Conservation (phyloP, 208 protist genomes). For the Lotmaria passim region DNA sequence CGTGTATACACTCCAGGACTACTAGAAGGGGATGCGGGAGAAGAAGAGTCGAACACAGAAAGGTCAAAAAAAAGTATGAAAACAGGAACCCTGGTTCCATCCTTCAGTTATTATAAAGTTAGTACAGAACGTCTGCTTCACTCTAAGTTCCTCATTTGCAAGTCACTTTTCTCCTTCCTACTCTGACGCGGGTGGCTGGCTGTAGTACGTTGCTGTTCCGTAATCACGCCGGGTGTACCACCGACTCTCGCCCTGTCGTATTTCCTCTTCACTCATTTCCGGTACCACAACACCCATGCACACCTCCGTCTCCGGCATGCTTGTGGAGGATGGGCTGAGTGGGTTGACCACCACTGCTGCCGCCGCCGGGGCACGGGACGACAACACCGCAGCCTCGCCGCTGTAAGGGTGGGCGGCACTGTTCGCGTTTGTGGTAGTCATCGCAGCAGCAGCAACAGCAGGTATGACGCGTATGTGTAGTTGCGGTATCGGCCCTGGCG, state of each 20-base stretch:
- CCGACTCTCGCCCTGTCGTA: not conserved
- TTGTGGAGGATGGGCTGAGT: not conserved
- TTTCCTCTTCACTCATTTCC: not conserved
- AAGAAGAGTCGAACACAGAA: too few species aligned
- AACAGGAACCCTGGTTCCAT: too few species aligned
- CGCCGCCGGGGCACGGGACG: not conserved
- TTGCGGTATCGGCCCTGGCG: not conserved
- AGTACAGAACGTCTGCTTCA: too few species aligned
- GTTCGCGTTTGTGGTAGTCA: not conserved
- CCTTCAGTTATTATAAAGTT: too few species aligned
- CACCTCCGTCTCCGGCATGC: not conserved
- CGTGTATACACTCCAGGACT: too few species aligned
- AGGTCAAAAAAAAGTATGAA: too few species aligned
- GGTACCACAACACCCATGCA: conserved; percentile 7
- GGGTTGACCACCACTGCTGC: too few species aligned
- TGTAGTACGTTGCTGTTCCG: conserved; percentile 10
- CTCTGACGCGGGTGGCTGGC: not conserved
- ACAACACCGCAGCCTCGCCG: not conserved
- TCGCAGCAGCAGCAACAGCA: not conserved
- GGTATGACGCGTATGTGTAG: not conserved
- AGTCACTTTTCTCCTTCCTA: not conserved
- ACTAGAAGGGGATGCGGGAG: too few species aligned
- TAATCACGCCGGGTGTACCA: conserved; percentile 11
- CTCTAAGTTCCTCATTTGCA: too few species aligned
- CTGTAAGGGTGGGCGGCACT: not conserved